These are phyloP conservation scores for Penicillium sp. DNA, from an alignment of 2,329 filamentous ascomycete genomes.

Conservation along the genomic window DNA sequence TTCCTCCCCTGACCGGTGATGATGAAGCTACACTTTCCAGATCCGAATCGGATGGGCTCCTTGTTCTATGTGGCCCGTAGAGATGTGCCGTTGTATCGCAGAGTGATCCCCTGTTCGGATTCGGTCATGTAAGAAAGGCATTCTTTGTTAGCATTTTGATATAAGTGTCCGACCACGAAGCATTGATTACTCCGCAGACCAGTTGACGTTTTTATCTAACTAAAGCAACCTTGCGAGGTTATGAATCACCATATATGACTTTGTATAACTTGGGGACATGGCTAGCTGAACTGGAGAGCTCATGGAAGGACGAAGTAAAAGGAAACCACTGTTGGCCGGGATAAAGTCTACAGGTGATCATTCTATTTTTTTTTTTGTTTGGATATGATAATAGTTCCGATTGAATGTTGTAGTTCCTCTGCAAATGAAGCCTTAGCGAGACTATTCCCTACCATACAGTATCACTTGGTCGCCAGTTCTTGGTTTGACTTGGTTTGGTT, in stretches of 20 bases:
- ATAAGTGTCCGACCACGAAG: constrained; percentile 5
- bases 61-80: constrained; percentile 9
- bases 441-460: no score
- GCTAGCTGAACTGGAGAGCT: no score
- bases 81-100: constrained; percentile 4
- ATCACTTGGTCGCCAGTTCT: no score
- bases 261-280: background rate
- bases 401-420: background rate
- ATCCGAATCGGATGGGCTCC: constrained; percentile 16
- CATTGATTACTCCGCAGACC: background rate
- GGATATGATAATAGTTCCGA: background rate
- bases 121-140: constrained; percentile 8
- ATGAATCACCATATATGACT: background rate
- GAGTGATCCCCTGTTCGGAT: background rate
- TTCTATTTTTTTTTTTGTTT: no score
- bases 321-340: no score
- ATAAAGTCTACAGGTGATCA: no score
- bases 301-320: no score
- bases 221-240: background rate
- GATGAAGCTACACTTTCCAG: constrained; percentile 20
- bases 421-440: no score
- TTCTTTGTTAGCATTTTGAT: constrained; percentile 8
- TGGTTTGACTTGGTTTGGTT: background rate
- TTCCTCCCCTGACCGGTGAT: constrained; percentile 5
- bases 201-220: background rate